phyloP scores from a whole-genome alignment of 2,329 filamentous ascomycete genomes.

The Colletotrichum limetticola region DNA sequence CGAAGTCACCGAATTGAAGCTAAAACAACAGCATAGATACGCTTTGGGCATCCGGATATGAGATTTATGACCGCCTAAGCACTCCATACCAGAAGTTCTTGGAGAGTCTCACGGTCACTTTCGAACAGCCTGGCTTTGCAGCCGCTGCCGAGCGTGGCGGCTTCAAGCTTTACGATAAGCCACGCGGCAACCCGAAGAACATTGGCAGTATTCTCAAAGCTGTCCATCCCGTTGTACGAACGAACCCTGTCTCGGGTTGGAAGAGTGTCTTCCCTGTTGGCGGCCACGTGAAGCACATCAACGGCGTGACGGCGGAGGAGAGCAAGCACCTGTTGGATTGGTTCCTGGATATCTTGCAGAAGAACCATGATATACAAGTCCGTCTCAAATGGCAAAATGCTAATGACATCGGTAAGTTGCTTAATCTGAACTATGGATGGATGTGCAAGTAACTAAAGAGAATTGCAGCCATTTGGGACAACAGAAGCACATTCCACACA shows the following conservation, averaged over 20 bases:
- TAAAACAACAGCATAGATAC: slow-evolving; percentile 52
- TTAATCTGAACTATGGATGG: too few species aligned
- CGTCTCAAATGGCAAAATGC: slow-evolving; percentile 56
- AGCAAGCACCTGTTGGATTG: slow-evolving; percentile 53
- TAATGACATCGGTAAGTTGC: slow-evolving; percentile 48
- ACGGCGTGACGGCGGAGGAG: slow-evolving; percentile 55
- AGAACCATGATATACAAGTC: slow-evolving; percentile 62
- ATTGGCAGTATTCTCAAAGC: slow-evolving; percentile 58
- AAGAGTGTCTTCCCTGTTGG: slow-evolving; percentile 58
- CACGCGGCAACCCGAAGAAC: slow-evolving; percentile 53
- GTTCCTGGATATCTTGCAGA: slow-evolving; percentile 52
- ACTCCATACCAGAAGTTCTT: slow-evolving; percentile 61
- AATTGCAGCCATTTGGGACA: slow-evolving; percentile 67
- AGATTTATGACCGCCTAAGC: slow-evolving; percentile 67
- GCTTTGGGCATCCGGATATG: slow-evolving; percentile 72
- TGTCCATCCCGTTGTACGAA: slow-evolving; percentile 66
- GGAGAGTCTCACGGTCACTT: slow-evolving; percentile 61
- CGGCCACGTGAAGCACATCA: slow-evolving; percentile 53
- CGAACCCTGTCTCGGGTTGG: slow-evolving; percentile 73
- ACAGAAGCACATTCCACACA: slow-evolving; percentile 66
- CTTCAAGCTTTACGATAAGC: slow-evolving; percentile 45
- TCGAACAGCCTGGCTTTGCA: slow-evolving; percentile 50
- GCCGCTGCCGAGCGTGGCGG: slow-evolving; percentile 45
- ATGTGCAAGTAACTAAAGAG: not conserved
- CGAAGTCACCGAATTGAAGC: too few species aligned